These are phyloP conservation scores for Agrocybe chaxingu DNA, from an alignment of 768 basidiomycete species.

Conservation along the genomic window DNA sequence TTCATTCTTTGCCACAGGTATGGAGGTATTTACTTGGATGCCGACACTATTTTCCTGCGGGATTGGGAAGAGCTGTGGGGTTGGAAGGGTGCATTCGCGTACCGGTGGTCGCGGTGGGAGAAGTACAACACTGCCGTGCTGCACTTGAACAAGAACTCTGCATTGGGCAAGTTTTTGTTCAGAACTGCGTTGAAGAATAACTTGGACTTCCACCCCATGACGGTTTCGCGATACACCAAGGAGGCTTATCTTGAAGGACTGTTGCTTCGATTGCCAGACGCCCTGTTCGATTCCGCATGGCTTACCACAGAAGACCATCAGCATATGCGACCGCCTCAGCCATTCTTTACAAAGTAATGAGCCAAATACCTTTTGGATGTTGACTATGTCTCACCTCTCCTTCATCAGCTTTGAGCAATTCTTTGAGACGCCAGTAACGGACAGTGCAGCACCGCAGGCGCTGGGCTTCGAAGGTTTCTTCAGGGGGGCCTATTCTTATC, in stretches of 20 bases:
- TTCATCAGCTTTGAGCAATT: slow-evolving; percentile 76
- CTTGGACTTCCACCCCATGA: slow-evolving; percentile 97
- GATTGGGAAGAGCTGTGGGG: slow-evolving; percentile 99
- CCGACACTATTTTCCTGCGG: slow-evolving; percentile 91
- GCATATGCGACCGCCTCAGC: slow-evolving; percentile 89
- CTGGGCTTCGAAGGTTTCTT: slow-evolving; percentile 96
- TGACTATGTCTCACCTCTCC: slow-evolving; percentile 2
- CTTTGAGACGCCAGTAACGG: slow-evolving; percentile 74
- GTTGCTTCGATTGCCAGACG: slow-evolving; percentile 87
- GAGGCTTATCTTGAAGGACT: slow-evolving; percentile 85
- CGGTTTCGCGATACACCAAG: slow-evolving; percentile 83
- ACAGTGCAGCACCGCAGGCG: slow-evolving; percentile 80
- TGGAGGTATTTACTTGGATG: slow-evolving; percentile 95
- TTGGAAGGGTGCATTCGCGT: slow-evolving; percentile 95
- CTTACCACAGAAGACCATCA: slow-evolving; percentile 91
- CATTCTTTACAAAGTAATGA: slow-evolving; percentile 81
- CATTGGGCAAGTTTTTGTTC: slow-evolving; percentile 91
- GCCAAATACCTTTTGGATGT: slow-evolving; percentile 7
- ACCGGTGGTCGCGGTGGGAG: slow-evolving; percentile 89
- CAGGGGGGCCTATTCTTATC: slow-evolving; percentile 92
- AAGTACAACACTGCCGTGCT: slow-evolving; percentile 97
- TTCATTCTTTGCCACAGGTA: slow-evolving; percentile 97
- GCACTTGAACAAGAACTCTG: slow-evolving; percentile 89
- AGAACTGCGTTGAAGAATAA: slow-evolving; percentile 91
- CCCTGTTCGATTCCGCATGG: slow-evolving; percentile 96